Base-by-base conservation (phyloP, 2,329 filamentous ascomycete species). In the Alternaria hordeiaustralica region DNA sequence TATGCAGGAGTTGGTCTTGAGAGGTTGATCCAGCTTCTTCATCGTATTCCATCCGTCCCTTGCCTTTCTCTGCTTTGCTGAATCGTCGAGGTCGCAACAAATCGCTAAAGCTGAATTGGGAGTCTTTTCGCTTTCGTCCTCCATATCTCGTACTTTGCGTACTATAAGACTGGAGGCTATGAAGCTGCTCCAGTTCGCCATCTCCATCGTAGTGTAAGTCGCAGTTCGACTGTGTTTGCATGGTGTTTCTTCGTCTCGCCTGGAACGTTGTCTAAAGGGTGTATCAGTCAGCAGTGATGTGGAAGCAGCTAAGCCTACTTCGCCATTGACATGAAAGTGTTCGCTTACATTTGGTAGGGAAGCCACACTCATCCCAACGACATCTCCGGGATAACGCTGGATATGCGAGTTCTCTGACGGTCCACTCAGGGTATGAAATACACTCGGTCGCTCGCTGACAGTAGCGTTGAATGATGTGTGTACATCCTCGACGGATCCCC, bases 51-150 rank as follows among this genome's bases (percentile, higher is more conserved):
- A 53, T 44, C 3, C 50, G 55, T n/a, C 30, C 18, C n/a, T 65
- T 65, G 6, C 63, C 60, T 33, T 62, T 59, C 30, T 62, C 56
- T 46, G 41, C 41, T 46, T 65, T 59, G 25, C 60, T 58, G 15
- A 36, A 25, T 13, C 55, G 46, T 21, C 25, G 30, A 12, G 63
- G 59, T 26, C 30, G 36, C 20, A 60, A 33, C 11, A 57, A 44
- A 21, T 54, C 60, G 23, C 44, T 43, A 21, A 59, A 54, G 25
- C 47, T 46, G 15, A 54, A 60, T 6, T 43, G 47, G 25, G 55
- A 63, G 51, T 64, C 61, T 49, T 61, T 64, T 7, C 61, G 58
- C 30, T 23, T 47, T 18, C 47, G 53, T 28, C 51, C 36, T 44
- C 45, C 23, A 10, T 12, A 23, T n/a, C 25, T 33, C 13, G 36